Percentiles rank a stretch among this genome's conserved stretches.
Conservation (phyloP, 2,329 filamentous ascomycete genomes). For the Hymenoscyphus scutula region DNA sequence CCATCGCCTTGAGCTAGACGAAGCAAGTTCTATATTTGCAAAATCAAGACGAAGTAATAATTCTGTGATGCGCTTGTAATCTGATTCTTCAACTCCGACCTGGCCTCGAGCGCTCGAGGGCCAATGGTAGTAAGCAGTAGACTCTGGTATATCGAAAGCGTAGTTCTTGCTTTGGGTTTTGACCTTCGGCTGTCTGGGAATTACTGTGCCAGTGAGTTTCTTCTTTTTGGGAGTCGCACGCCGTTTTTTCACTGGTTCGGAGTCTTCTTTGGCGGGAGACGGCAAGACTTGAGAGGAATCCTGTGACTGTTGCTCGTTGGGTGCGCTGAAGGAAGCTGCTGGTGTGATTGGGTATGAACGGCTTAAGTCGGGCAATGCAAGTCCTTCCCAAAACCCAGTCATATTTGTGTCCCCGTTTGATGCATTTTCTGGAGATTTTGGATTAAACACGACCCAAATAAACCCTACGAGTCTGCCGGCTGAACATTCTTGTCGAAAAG, state of each 20-base stretch:
- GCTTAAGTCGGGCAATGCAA: neutral
- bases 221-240: slow-evolving; percentile 45
- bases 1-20: slow-evolving; percentile 67
- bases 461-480: slow-evolving; percentile 91
- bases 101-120: slow-evolving; percentile 59
- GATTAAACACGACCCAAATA: slow-evolving; percentile 79
- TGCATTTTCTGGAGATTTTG: slow-evolving; percentile 14
- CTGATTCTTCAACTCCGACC: slow-evolving; percentile 59
- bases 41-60: slow-evolving; percentile 74
- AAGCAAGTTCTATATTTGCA: slow-evolving; percentile 59
- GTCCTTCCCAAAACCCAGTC: slow-evolving; percentile 5
- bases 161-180: slow-evolving; percentile 57
- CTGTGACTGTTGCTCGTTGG: slow-evolving; percentile 22
- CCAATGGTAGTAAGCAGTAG: slow-evolving; percentile 66
- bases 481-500: slow-evolving; percentile 92
- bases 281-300: slow-evolving; percentile 13
- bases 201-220: slow-evolving; percentile 58
- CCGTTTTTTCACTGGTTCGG: slow-evolving; percentile 9
- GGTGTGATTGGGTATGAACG: slow-evolving; percentile 16
- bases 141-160: slow-evolving; percentile 47
- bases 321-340: slow-evolving; percentile 26
- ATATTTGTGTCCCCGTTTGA: slow-evolving; percentile 24
- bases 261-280: slow-evolving; percentile 10
- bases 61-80: slow-evolving; percentile 67
- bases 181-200: slow-evolving; percentile 61